Evolutionary conservation across 805 yeast genomes (phyloP).

Genomic region (Metschnikowia noctiluminum): DNA sequence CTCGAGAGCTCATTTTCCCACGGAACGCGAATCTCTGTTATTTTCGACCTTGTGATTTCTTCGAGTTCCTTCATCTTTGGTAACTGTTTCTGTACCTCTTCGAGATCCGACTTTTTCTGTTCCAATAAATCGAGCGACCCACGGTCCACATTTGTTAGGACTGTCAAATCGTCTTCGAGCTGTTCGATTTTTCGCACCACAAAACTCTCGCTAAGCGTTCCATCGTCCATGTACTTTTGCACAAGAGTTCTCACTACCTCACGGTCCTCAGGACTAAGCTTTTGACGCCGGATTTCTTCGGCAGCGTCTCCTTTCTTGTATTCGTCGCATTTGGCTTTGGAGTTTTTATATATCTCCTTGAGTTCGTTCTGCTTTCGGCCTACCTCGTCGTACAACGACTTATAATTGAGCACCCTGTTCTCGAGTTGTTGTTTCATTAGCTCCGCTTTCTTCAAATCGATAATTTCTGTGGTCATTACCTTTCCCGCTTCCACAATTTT

Average conservation of each 20-base stretch:
- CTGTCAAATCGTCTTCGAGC: conserved; percentile 45
- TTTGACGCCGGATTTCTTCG: conserved; percentile 30
- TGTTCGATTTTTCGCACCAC: conserved; percentile 40
- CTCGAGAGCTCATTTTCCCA: conserved; percentile 65
- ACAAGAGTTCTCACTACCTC: conserved; percentile 40
- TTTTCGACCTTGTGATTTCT: conserved; percentile 29
- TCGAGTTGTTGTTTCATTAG: conserved; percentile 13
- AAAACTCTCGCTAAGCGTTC: conserved; percentile 35
- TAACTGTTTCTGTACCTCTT: conserved; percentile 31
- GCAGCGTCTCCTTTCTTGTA: conserved; percentile 42
- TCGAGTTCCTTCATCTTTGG: conserved; percentile 33
- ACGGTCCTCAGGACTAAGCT: conserved; percentile 39
- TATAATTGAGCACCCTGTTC: conserved; percentile 16
- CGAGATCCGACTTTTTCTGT: conserved; percentile 31
- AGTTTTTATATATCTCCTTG: conserved; percentile 29
- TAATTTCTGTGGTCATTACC: conserved; percentile 3
- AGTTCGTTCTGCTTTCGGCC: conserved; percentile 25
- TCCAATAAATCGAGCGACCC: conserved; percentile 41
- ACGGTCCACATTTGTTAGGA: conserved; percentile 36
- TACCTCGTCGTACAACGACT: conserved; percentile 24
- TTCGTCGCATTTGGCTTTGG: conserved; percentile 34
- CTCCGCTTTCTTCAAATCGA: conserved; percentile 13
- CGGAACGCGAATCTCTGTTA: conserved; percentile 33
- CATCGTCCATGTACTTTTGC: conserved; percentile 29
- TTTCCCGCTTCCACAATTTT: conserved; percentile 20